These are phyloP conservation scores for Inga oerstediana DNA, from an alignment of 306 rosid genomes.

Conservation along the genomic window DNA sequence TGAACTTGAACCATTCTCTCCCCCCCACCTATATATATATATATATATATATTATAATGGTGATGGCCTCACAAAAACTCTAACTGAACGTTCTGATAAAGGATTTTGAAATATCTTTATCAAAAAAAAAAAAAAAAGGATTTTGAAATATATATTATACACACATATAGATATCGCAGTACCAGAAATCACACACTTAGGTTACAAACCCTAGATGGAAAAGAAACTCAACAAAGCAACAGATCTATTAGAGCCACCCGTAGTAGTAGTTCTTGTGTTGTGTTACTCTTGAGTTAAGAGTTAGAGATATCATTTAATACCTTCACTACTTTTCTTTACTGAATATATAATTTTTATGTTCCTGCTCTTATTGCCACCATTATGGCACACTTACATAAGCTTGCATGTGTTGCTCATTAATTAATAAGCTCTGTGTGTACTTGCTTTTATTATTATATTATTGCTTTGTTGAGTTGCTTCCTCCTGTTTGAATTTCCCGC, in stretches of 20 bases:
- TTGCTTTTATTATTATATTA: neutral
- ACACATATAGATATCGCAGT: neutral
- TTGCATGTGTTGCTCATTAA: constrained; percentile 36
- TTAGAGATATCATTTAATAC: no score
- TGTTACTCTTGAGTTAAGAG: no score
- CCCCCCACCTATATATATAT: fast-evolving
- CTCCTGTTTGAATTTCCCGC: constrained; percentile 67
- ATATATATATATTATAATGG: no score
- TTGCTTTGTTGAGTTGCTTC: neutral
- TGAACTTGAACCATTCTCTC: neutral
- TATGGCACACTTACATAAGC: constrained; percentile 28
- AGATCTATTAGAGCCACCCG: neutral
- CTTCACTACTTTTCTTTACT: no score
- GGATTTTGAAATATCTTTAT: neutral
- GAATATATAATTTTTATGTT: neutral
- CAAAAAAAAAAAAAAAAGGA: no score
- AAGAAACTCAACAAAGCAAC: neutral
- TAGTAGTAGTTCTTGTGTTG: no score
- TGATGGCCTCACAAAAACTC: neutral
- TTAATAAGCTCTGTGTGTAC: constrained; percentile 1
- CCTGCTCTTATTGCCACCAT: neutral
- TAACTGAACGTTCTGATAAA: neutral
- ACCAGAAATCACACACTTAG: constrained; percentile 7
- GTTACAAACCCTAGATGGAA: constrained; percentile 26
- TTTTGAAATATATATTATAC: neutral